Conservation (phyloP, 768 basidiomycete genomes). For the Boletus rex-veris region DNA sequence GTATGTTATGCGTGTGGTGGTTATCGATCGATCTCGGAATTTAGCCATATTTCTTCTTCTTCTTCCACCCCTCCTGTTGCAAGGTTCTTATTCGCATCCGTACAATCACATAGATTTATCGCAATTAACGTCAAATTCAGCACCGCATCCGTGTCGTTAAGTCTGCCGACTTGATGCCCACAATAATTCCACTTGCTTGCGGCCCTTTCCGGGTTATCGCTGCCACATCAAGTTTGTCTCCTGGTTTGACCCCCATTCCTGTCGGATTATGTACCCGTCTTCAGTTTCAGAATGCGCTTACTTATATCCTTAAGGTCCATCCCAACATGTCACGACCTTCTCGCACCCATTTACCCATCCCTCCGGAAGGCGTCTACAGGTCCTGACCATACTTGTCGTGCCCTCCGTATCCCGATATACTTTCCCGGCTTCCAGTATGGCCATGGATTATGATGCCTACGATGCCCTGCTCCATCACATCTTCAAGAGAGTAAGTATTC, state of each 20-base stretch:
- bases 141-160: neutral
- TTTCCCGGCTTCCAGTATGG: slow-evolving; percentile 14
- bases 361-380: neutral
- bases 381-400: neutral
- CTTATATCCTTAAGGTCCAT: slow-evolving; percentile 15
- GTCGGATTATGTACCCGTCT: slow-evolving; percentile 2
- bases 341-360: neutral
- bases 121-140: slow-evolving; percentile 19
- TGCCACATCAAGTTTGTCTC: neutral
- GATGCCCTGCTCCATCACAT: slow-evolving; percentile 79
- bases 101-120: slow-evolving; percentile 8
- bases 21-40: slow-evolving; percentile 23
- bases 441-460: slow-evolving; percentile 65
- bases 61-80: neutral
- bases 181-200: neutral
- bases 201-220: slow-evolving; percentile 3
- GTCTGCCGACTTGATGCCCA: neutral
- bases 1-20: slow-evolving; percentile 6
- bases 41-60: slow-evolving; percentile 3
- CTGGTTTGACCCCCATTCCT: neutral
- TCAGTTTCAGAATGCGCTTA: slow-evolving; percentile 3
- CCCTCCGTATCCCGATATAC: neutral
- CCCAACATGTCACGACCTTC: neutral
- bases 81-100: slow-evolving; percentile 6
- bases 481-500: slow-evolving; percentile 58